These are phyloP conservation scores for Aspergillus jensenii DNA, from an alignment of 2,329 filamentous ascomycete genomes.

Conservation along the genomic window DNA sequence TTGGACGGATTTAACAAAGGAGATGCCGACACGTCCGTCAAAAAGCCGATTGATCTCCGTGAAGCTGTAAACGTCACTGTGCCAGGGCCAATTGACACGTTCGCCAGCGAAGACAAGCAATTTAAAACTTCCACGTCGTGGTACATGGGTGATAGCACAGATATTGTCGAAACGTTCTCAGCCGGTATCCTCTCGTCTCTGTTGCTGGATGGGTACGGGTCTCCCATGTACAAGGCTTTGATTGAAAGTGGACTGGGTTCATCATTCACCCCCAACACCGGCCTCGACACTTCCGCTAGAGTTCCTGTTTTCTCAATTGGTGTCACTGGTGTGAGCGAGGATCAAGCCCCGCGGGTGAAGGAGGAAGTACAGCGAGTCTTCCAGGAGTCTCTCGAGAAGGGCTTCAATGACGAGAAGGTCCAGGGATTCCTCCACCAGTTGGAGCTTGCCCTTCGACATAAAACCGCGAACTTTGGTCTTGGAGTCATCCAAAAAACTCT, in stretches of 20 bases:
- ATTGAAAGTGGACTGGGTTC: slow-evolving; percentile 88
- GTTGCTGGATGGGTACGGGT: slow-evolving; percentile 91
- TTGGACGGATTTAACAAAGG: slow-evolving; percentile 73
- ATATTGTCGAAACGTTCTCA: slow-evolving; percentile 86
- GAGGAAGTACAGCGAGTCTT: slow-evolving; percentile 72
- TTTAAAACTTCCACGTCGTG: slow-evolving; percentile 93
- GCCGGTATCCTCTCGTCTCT: slow-evolving; percentile 78
- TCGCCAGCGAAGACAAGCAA: slow-evolving; percentile 82
- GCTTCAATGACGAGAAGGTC: slow-evolving; percentile 87
- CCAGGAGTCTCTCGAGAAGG: slow-evolving; percentile 66
- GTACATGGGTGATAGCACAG: slow-evolving; percentile 78
- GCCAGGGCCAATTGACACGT: slow-evolving; percentile 78
- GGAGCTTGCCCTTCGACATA: slow-evolving; percentile 91
- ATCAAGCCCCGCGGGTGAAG: slow-evolving; percentile 75
- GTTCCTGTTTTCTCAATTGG: slow-evolving; percentile 86
- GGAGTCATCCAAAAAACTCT: slow-evolving; percentile 84
- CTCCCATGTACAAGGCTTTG: slow-evolving; percentile 83
- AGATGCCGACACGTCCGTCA: slow-evolving; percentile 69
- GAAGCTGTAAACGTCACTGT: slow-evolving; percentile 71
- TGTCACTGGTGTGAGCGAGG: slow-evolving; percentile 81
- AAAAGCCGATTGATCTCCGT: slow-evolving; percentile 70
- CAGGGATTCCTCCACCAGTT: slow-evolving; percentile 92
- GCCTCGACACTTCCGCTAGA: slow-evolving; percentile 77
- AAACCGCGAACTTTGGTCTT: slow-evolving; percentile 93
- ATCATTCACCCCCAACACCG: slow-evolving; percentile 92